These are phyloP conservation scores for Populus tomentosa DNA, from an alignment of 441 rosid species.

Conservation along the genomic window DNA sequence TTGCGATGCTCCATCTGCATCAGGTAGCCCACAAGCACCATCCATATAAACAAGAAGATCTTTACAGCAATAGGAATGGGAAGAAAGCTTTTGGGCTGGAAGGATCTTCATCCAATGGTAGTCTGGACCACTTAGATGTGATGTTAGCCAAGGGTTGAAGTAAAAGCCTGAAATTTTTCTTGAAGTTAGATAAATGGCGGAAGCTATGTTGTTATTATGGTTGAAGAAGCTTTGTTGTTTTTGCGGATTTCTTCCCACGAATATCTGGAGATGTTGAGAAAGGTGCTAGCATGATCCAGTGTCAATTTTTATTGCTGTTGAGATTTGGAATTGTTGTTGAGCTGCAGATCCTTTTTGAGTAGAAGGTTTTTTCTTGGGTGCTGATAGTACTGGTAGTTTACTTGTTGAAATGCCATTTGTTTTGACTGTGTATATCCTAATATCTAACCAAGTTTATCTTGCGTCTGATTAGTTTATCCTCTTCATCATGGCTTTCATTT, in stretches of 20 bases:
- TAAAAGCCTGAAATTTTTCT: slow-evolving; percentile 5
- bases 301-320: neutral
- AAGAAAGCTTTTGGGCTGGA: slow-evolving; percentile 32
- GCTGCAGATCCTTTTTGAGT: neutral
- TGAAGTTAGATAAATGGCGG: slow-evolving; percentile 1
- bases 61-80: slow-evolving; percentile 17
- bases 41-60: slow-evolving; percentile 33
- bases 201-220: neutral
- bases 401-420: neutral
- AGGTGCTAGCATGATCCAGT: neutral
- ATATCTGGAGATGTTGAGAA: neutral
- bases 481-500: too few species aligned
- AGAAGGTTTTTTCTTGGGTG: neutral
- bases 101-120: slow-evolving; percentile 27
- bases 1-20: slow-evolving; percentile 67
- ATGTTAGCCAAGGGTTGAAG: slow-evolving; percentile 58
- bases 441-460: too few species aligned
- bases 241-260: slow-evolving; percentile 2
- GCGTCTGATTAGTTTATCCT: too few species aligned
- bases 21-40: slow-evolving; percentile 39
- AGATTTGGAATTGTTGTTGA: neutral
- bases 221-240: neutral
- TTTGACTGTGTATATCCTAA: too few species aligned
- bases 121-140: slow-evolving; percentile 51
- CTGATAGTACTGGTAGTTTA: neutral